Evolutionary conservation across 164 flowering plant species (phyloP).

Genomic region (Dillenia turbinata): DNA sequence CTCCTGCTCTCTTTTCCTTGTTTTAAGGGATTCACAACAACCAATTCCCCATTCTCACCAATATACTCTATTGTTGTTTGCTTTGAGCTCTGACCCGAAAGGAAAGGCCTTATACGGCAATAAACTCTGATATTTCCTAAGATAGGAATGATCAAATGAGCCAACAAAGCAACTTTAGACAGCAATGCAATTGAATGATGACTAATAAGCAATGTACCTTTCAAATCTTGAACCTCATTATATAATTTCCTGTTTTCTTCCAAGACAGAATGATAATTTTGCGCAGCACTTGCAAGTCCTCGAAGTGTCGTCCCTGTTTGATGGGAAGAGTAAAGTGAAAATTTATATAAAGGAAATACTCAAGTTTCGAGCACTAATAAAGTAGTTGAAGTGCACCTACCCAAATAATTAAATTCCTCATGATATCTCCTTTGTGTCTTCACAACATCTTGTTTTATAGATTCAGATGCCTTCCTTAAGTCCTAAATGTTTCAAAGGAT

Average conservation of each 20-base stretch:
- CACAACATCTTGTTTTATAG: constrained; percentile 59
- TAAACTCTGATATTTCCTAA: constrained; percentile 93
- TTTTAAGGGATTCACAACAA: constrained; percentile 72
- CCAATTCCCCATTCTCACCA: constrained; percentile 90
- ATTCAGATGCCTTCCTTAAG: constrained; percentile 44
- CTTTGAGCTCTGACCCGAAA: constrained; percentile 64
- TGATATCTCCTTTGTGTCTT: constrained; percentile 38
- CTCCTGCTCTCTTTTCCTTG: constrained; percentile 77
- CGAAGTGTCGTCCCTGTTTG: constrained; percentile 62
- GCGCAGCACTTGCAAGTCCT: constrained; percentile 69
- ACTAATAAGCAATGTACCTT: constrained; percentile 44
- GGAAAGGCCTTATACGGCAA: constrained; percentile 93
- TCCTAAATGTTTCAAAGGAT: constrained; percentile 39
- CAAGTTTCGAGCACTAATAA: constrained; percentile 6
- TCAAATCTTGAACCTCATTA: constrained; percentile 95
- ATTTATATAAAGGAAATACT: background rate
- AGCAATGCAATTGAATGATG: background rate
- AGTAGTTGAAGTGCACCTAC: constrained; percentile 28
- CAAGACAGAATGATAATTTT: constrained; percentile 76
- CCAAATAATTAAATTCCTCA: constrained; percentile 61
- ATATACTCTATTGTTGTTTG: constrained; percentile 71
- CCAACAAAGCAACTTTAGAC: background rate
- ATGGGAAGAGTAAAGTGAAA: constrained; percentile 2
- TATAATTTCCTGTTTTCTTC: constrained; percentile 83
- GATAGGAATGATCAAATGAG: constrained; percentile 9